phyloP scores from a whole-genome alignment of 306 rosid species.

The Cucurbita ficifolia region DNA sequence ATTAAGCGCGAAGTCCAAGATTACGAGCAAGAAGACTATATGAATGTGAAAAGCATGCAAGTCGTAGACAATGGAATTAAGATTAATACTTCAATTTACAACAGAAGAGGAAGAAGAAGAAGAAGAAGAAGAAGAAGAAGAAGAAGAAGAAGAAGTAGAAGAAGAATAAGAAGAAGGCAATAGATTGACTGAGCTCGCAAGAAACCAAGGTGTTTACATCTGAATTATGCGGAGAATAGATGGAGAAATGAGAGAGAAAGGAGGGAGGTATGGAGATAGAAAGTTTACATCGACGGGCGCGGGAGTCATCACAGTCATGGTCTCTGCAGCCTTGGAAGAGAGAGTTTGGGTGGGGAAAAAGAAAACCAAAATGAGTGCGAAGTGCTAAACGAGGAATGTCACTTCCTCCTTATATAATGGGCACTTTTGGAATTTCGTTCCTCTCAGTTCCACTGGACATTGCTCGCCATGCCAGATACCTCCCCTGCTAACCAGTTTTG shows the following conservation, averaged over 20 bases:
- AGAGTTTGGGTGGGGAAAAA: neutral
- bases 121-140: neutral
- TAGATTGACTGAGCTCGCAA: slow-evolving; percentile 5
- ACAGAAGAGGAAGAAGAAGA: neutral
- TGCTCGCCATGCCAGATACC: neutral
- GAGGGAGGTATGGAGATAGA: slow-evolving; percentile 9
- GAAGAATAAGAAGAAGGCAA: neutral
- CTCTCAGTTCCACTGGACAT: neutral
- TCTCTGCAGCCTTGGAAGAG: slow-evolving; percentile 21
- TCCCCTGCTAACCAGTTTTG: neutral
- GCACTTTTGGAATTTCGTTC: slow-evolving; percentile 4
- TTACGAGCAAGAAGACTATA: neutral
- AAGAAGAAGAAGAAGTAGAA: neutral
- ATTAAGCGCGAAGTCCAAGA: slow-evolving; percentile 36
- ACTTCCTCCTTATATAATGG: slow-evolving; percentile 1
- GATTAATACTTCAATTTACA: neutral
- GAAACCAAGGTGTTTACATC: slow-evolving; percentile 9
- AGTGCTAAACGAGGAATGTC: slow-evolving; percentile 8
- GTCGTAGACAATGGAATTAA: neutral
- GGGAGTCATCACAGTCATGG: slow-evolving; percentile 23
- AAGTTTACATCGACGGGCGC: slow-evolving; percentile 51
- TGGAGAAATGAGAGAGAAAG: neutral
- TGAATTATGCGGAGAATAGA: slow-evolving; percentile 2
- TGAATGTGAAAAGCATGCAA: slow-evolving; percentile 10
- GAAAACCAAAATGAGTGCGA: slow-evolving; percentile 4